Base-by-base conservation (phyloP, 768 basidiomycete genomes). In the Tulasnella sp. region DNA sequence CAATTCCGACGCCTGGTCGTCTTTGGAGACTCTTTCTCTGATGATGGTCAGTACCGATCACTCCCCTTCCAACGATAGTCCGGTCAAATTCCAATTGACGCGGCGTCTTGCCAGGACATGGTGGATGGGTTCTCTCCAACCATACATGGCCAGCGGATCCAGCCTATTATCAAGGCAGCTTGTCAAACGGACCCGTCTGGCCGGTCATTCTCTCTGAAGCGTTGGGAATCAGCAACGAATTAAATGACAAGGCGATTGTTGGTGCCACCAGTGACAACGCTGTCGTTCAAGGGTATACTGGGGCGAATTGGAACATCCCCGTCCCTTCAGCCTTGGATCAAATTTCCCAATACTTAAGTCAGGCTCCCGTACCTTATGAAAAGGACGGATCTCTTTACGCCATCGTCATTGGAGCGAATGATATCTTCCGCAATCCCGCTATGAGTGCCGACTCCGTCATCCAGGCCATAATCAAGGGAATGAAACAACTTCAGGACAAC, bases 1-100 rank as follows among this genome's bases (percentile, higher is more conserved):
- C 29, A 13, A 67, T 67, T 67, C 32, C n/a, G 26, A 67, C 61
- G 73, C 44, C 29, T 74, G 16, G 73, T 74, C 32, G 51, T 55
- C 5, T 74, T 74, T 74, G 73, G 73, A 5, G 73, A 74, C 73
- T 74, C 73, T 44, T 44, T 74, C 23, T 48, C 44, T 26, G 73
- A 55, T 15, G 51, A 74, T 35, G 73, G 73, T 48, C 29, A 26
- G 39, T 74, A 23, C 4, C 5, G 16, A 3, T 32, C 29, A 32
- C 32, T 7, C n/a, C n/a, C 44, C 3, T 35, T 26, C 29, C 70
- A 20, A 20, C 32, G 15, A 15, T 46, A 46, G 5, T 48, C 15
- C 13, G 5, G 18, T n/a, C 20, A 26, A 9, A 29, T 20, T 18
- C 6, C 11, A 3, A 61, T 29, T 61, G 46, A 48, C 46, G 16